Evolutionary conservation across 371 early-diverging fungal species (phyloP), one percentile per base, ranked within the genome.

Genomic region (Rhizopus arrhizus): DNA sequence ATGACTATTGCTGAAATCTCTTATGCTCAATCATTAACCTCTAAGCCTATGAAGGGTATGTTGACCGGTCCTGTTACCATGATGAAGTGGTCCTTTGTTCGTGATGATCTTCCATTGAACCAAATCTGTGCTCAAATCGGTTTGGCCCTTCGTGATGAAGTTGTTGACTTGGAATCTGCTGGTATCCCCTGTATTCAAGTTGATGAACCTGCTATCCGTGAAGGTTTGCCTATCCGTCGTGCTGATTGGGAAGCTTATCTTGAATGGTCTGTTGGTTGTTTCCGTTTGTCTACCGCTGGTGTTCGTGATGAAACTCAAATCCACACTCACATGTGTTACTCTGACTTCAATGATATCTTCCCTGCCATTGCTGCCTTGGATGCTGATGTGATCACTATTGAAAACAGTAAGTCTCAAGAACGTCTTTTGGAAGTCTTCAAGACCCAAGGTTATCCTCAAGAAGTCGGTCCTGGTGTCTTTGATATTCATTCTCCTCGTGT

Each of bases 141-240:
- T 53, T 85, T 97, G 62, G 98, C 97, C 61, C 90, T 97, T 71
- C 94, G 96, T 72, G 92, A 97, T 66, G 98, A 97, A 82, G 97
- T 97, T 43, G 78, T 75, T 40, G 98, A 97, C 66, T 82, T 97
- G 46, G 98, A 97, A 77, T 68, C 81, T 49, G 96, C 94, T 57
- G 96, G 96, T 34, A 95, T 96, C 74, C 84, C 86, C 62, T 90
- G 88, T 59, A 95, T 97, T 69, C 98, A 97, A 82, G 94, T 97
- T 64, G 98, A 97, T 77, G 98, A 97, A 79, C 97, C 98, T 38
- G 98, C 98, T 65, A 94, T 97, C 68, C 94, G 98, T 80, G 98
- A 97, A 81, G 98, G 98, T 69, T 84, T 98, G 35, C 97, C 98
- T 13, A 89, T 98, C 68, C 92, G 95, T 68, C 81, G 86, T 59